phyloP scores from a whole-genome alignment of 2,329 filamentous ascomycete genomes.

The Aspergillus unguis region DNA sequence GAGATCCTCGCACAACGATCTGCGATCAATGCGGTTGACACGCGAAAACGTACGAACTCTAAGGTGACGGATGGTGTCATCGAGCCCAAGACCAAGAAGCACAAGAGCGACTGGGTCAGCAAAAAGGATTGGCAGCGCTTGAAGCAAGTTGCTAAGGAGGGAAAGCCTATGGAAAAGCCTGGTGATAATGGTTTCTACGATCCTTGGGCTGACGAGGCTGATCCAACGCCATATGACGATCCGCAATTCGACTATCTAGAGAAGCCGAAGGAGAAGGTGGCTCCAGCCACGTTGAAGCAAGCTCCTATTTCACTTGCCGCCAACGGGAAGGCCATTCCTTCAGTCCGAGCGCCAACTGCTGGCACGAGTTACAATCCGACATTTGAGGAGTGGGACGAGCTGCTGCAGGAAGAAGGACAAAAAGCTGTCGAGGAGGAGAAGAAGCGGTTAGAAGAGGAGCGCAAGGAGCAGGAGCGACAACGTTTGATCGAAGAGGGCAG shows the following conservation, averaged over 20 bases:
- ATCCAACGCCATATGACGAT: slow-evolving; percentile 44
- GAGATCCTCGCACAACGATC: slow-evolving; percentile 87
- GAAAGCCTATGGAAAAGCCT: slow-evolving; percentile 46
- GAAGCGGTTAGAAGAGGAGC: slow-evolving; percentile 65
- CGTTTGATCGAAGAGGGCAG: slow-evolving; percentile 71
- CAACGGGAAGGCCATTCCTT: slow-evolving; percentile 73
- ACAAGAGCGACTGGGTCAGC: slow-evolving; percentile 74
- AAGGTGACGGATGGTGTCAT: slow-evolving; percentile 71
- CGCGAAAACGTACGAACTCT: slow-evolving; percentile 70
- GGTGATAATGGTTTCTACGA: slow-evolving; percentile 65
- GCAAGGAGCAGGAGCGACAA: slow-evolving; percentile 63
- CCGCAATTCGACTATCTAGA: slow-evolving; percentile 64
- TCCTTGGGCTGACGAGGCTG: slow-evolving; percentile 64
- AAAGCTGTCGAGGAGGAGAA: slow-evolving; percentile 77
- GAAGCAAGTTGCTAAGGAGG: slow-evolving; percentile 72
- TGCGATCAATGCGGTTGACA: slow-evolving; percentile 71
- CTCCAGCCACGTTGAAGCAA: slow-evolving; percentile 71
- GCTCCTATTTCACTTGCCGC: slow-evolving; percentile 79
- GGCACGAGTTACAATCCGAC: slow-evolving; percentile 91
- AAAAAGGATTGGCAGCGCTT: slow-evolving; percentile 79
- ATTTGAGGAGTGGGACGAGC: slow-evolving; percentile 78
- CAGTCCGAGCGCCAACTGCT: slow-evolving; percentile 73
- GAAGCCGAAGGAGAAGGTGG: slow-evolving; percentile 62
- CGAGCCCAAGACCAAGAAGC: slow-evolving; percentile 65
- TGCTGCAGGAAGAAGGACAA: slow-evolving; percentile 69